Conservation (phyloP, 305 asterid genomes). For the Fraxinus albicans region DNA sequence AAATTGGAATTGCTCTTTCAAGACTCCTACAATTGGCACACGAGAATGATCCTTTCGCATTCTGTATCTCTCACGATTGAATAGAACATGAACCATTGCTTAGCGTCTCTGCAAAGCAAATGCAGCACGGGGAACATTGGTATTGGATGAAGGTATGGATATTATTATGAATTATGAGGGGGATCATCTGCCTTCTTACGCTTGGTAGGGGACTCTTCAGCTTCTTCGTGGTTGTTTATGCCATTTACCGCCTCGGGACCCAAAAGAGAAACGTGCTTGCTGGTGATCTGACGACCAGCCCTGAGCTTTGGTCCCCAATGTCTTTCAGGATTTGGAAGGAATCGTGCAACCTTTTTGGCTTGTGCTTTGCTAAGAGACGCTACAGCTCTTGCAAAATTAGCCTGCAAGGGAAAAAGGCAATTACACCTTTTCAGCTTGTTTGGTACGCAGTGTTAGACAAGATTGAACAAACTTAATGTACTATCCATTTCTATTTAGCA, state of each 20-base stretch:
- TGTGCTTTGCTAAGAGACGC: slow-evolving; percentile 95
- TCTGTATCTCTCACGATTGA: not conserved
- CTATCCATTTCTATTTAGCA: not conserved
- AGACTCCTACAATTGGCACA: not conserved
- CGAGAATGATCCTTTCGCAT: not conserved
- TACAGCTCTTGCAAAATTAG: slow-evolving; percentile 86
- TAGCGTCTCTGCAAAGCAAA: slow-evolving; percentile 42
- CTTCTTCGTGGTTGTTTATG: slow-evolving; percentile 37
- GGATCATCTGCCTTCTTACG: slow-evolving; percentile 79
- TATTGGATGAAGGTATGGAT: slow-evolving; percentile 30
- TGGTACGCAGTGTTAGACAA: not conserved
- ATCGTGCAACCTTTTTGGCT: slow-evolving; percentile 90
- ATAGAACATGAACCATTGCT: slow-evolving; percentile 5
- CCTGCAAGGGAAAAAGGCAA: slow-evolving; percentile 44
- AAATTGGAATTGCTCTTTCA: slow-evolving; percentile 25
- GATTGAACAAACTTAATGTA: too few relatives aligned
- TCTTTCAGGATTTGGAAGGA: slow-evolving; percentile 89
- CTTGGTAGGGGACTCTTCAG: slow-evolving; percentile 64
- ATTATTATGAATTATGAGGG: slow-evolving; percentile 26
- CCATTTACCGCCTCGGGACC: slow-evolving; percentile 73
- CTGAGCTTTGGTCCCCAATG: slow-evolving; percentile 98
- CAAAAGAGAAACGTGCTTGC: slow-evolving; percentile 80
- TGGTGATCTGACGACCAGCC: slow-evolving; percentile 86
- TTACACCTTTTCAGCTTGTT: not conserved
- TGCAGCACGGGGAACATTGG: slow-evolving; percentile 33